Percentiles rank a stretch among this genome's conserved stretches.
phyloP scores from a whole-genome alignment of 139 green algal genomes.

The Chlamydomonas applanata region DNA sequence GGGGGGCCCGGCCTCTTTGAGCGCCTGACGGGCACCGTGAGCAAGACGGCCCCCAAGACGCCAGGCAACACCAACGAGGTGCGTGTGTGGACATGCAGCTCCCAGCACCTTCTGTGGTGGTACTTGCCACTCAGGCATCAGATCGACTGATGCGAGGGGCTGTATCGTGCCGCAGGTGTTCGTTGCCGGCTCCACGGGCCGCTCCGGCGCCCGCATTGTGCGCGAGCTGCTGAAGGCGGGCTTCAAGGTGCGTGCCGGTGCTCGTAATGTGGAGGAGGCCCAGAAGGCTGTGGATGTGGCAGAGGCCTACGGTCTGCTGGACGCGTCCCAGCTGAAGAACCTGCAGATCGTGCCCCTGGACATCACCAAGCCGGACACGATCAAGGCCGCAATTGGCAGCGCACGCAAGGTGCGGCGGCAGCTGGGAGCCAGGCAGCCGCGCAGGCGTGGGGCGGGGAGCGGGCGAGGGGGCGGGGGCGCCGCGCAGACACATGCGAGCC shows the following conservation, averaged over 20 bases:
- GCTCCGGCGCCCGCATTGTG: conserved; percentile 73
- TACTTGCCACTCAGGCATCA: no score
- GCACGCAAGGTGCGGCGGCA: conserved; percentile 56
- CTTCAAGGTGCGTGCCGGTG: conserved; percentile 76
- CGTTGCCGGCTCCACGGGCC: conserved; percentile 82
- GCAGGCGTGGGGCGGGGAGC: no score
- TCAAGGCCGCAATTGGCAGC: conserved; percentile 65
- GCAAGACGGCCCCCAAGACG: no score
- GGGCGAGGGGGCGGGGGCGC: no score
- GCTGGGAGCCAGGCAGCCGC: no score
- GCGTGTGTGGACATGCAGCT: no score
- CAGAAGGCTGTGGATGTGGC: conserved; percentile 49
- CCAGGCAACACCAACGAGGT: no score
- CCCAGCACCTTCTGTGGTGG: no score
- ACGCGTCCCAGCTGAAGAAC: conserved; percentile 30
- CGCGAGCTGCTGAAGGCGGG: conserved; percentile 57
- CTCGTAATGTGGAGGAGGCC: conserved; percentile 57
- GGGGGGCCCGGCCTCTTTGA: no score
- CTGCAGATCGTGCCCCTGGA: conserved; percentile 68
- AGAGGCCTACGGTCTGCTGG: conserved; percentile 54
- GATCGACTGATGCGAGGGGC: no score
- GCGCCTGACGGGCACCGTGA: no score
- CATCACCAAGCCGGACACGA: conserved; percentile 52
- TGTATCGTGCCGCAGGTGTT: conserved; percentile 62
- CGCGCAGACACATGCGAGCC: no score